phyloP scores from a whole-genome alignment of 495 filamentous ascomycete species.

The Aspergillus hancockii region DNA sequence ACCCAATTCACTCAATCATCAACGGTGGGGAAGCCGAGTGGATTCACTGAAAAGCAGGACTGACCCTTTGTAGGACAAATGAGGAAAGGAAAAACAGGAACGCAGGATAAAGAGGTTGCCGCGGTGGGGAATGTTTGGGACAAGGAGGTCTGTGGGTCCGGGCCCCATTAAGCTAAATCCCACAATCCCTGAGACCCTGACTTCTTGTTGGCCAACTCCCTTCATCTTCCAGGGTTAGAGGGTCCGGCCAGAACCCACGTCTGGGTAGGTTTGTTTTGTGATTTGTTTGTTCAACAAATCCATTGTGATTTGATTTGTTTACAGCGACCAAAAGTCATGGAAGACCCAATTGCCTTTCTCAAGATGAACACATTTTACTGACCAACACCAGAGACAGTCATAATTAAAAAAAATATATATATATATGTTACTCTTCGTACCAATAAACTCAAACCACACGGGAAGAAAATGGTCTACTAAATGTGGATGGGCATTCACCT shows the following conservation, averaged over 20 bases:
- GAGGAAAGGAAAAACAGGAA: neutral
- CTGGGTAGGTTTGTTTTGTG: too few species aligned
- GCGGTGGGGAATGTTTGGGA: conserved; percentile 1
- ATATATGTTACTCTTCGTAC: neutral
- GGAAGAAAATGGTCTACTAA: neutral
- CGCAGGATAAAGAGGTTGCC: conserved; percentile 5
- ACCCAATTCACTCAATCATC: conserved; percentile 1
- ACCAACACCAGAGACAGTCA: too few species aligned
- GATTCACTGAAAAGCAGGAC: neutral
- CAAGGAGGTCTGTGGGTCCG: conserved; percentile 3
- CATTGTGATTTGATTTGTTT: neutral
- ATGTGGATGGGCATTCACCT: neutral
- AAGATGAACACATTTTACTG: too few species aligned
- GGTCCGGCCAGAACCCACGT: neutral
- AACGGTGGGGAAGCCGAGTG: neutral
- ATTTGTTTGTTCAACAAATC: neutral
- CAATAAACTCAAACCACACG: neutral
- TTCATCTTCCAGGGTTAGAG: neutral
- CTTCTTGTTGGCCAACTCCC: neutral
- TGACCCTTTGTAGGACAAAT: neutral
- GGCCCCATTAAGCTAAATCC: neutral
- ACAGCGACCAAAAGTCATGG: neutral
- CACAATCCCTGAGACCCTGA: conserved; percentile 8
- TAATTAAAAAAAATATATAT: neutral
- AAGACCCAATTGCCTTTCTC: too few species aligned